Conservation (phyloP, 2,329 filamentous ascomycete genomes). For the Calonectria montana region DNA sequence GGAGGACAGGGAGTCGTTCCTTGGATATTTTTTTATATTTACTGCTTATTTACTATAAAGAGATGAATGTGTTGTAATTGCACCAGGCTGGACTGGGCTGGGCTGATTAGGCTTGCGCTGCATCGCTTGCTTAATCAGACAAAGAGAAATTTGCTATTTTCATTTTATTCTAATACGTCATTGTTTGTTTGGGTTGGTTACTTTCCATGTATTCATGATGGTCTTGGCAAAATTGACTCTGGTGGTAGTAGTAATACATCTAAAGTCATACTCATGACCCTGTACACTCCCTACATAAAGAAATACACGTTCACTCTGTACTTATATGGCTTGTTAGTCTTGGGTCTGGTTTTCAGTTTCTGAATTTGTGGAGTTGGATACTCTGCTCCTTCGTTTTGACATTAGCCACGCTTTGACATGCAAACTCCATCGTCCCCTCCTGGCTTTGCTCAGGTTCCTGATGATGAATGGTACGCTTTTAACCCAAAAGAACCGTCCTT, state of each 20-base stretch:
- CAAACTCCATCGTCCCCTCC: background rate
- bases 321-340: background rate
- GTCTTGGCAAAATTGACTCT: background rate
- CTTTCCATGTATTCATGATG: conserved; percentile 4
- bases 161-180: conserved; percentile 18
- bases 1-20: conserved; percentile 39
- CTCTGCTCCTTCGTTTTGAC: background rate
- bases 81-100: conserved; percentile 27
- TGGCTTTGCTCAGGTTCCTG: background rate
- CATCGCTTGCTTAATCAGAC: conserved; percentile 17
- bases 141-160: conserved; percentile 5
- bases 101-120: conserved; percentile 18
- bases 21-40: conserved; percentile 33
- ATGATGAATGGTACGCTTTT: too few species aligned
- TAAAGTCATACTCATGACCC: background rate
- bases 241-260: conserved; percentile 2
- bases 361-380: background rate
- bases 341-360: background rate
- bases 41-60: conserved; percentile 33
- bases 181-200: conserved; percentile 2
- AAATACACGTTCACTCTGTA: background rate
- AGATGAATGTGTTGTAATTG: conserved; percentile 35
- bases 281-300: background rate
- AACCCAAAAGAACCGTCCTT: too few species aligned
- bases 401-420: background rate